Evolutionary conservation across 305 asterid species (phyloP).

Genomic region (Fraxinus albicans): DNA sequence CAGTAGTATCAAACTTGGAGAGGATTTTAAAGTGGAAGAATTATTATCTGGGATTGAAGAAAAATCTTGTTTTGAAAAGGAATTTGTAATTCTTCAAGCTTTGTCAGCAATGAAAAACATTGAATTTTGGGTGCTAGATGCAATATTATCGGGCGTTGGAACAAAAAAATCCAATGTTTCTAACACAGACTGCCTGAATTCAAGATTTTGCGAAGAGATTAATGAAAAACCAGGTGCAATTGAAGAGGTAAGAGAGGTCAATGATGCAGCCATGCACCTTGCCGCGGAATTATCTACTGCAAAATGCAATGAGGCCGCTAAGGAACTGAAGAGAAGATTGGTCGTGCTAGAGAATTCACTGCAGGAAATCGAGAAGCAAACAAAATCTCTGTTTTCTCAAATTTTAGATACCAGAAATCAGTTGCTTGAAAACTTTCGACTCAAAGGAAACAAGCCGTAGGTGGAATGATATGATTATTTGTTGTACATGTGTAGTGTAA

Average conservation of each 20-base stretch:
- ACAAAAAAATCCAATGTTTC: conserved; percentile 40
- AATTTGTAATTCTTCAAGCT: conserved; percentile 38
- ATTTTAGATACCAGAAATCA: conserved; percentile 54
- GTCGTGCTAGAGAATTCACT: conserved; percentile 39
- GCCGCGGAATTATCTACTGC: conserved; percentile 9
- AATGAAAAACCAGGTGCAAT: conserved; percentile 22
- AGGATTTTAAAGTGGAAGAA: conserved; percentile 29
- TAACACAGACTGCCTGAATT: conserved; percentile 37
- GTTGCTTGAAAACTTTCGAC: conserved; percentile 44
- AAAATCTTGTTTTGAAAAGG: conserved; percentile 32
- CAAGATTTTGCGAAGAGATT: conserved; percentile 28
- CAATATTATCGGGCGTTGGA: conserved; percentile 40
- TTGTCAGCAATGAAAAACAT: conserved; percentile 31
- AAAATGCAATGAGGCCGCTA: conserved; percentile 17
- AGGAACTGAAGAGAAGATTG: conserved; percentile 39
- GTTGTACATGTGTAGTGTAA: neutral
- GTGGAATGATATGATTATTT: conserved; percentile 9
- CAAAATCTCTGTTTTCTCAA: conserved; percentile 45
- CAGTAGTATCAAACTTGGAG: conserved; percentile 5
- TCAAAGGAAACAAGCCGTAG: conserved; percentile 15
- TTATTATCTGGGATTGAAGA: conserved; percentile 24
- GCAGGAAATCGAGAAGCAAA: conserved; percentile 38
- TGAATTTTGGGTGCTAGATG: conserved; percentile 46
- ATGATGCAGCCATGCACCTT: conserved; percentile 27
- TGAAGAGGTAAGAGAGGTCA: conserved; percentile 56